Conservation (phyloP, 2,329 filamentous ascomycete genomes). For the Lecanicillium sp. region DNA sequence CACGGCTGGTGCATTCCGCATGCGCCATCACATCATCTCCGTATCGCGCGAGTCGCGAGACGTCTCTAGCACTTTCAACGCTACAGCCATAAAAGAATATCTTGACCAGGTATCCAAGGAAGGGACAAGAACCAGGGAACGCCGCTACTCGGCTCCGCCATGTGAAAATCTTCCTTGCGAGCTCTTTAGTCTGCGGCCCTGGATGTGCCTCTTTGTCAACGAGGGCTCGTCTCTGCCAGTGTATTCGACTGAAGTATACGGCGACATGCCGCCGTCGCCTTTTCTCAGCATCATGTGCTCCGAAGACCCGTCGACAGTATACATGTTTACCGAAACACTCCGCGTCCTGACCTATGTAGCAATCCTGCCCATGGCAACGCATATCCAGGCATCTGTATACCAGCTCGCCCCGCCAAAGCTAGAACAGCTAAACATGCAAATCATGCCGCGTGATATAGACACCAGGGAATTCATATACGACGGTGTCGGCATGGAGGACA, state of each 20-base stretch:
- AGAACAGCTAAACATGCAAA: constrained; percentile 45
- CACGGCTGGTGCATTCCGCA: constrained; percentile 56
- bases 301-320: constrained; percentile 21
- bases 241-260: constrained; percentile 36
- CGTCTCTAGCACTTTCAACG: neutral
- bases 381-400: constrained; percentile 29
- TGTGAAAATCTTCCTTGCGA: constrained; percentile 17
- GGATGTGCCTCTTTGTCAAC: constrained; percentile 60
- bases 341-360: constrained; percentile 50
- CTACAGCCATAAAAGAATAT: constrained; percentile 4
- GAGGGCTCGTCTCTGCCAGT: constrained; percentile 67
- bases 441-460: constrained; percentile 28
- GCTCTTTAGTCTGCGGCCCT: constrained; percentile 52
- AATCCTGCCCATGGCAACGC: constrained; percentile 57
- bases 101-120: neutral
- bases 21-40: constrained; percentile 52
- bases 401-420: constrained; percentile 19
- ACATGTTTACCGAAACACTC: constrained; percentile 32
- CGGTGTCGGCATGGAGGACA: constrained; percentile 31
- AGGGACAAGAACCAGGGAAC: neutral
- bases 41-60: constrained; percentile 22
- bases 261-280: constrained; percentile 32
- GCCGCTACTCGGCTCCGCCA: neutral
- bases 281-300: constrained; percentile 29
- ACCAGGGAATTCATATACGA: constrained; percentile 27